Evolutionary conservation across 768 basidiomycete species (phyloP).

Genomic region (Tylopilus vinaceipallidus): DNA sequence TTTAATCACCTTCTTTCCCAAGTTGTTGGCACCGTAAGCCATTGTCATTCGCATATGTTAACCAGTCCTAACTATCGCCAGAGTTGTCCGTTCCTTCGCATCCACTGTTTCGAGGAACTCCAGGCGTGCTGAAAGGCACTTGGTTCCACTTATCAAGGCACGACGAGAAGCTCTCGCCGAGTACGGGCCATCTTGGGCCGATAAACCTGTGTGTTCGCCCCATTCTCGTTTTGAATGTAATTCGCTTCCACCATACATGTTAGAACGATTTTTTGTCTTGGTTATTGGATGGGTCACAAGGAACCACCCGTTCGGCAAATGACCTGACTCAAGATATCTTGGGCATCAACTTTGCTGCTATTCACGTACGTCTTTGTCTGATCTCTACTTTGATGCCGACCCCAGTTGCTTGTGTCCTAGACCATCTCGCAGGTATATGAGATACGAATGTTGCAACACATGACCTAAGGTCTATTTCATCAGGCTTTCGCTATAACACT

Average conservation of each 20-base stretch:
- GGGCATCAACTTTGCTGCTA: slow-evolving; percentile 8
- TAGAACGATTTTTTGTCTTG: slow-evolving; percentile 35
- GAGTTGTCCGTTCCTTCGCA: not conserved
- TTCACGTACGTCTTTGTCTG: not conserved
- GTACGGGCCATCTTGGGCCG: not conserved
- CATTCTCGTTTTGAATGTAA: not conserved
- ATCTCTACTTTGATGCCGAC: not conserved
- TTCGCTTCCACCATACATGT: not conserved
- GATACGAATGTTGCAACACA: no score
- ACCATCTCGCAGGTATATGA: not conserved
- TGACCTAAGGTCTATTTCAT: not conserved
- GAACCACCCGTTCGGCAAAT: slow-evolving; percentile 6
- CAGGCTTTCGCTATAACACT: slow-evolving; percentile 37
- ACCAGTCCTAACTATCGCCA: not conserved
- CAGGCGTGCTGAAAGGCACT: slow-evolving; percentile 4
- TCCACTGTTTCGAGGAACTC: not conserved
- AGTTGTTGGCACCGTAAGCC: slow-evolving; percentile 30
- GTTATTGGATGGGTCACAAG: slow-evolving; percentile 25
- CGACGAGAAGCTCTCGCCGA: not conserved
- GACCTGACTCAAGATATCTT: slow-evolving; percentile 20
- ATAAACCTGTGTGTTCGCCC: not conserved
- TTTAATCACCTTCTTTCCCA: slow-evolving; percentile 30
- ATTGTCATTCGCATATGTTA: not conserved
- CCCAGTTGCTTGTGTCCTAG: not conserved
- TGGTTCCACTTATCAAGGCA: slow-evolving; percentile 26